Conservation (phyloP, 768 basidiomycete genomes). For the Termitomyces sp. region DNA sequence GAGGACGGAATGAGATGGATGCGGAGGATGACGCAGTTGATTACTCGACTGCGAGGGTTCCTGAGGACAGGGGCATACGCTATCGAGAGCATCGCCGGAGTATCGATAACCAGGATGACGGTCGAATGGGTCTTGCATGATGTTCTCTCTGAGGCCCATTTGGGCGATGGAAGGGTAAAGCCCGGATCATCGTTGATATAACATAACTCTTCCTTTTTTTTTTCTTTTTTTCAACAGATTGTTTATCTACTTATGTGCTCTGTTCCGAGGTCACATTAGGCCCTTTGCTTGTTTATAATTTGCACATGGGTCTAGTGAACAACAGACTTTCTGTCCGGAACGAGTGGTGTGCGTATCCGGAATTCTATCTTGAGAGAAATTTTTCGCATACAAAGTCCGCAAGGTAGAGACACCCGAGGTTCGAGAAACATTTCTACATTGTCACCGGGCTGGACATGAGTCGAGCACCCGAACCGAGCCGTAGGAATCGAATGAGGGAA, state of each 20-base stretch:
- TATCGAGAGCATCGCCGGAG: conserved; percentile 42
- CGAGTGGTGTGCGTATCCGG: too few relatives aligned
- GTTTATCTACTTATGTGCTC: conserved; percentile 16
- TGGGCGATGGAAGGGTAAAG: conserved; percentile 8
- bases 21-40: conserved; percentile 46
- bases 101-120: conserved; percentile 35
- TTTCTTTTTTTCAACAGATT: conserved; percentile 2
- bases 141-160: conserved; percentile 12
- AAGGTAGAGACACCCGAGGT: too few relatives aligned
- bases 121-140: conserved; percentile 26
- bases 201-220: conserved; percentile 6
- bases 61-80: conserved; percentile 56
- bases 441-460: too few relatives aligned
- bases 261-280: conserved; percentile 13
- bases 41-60: conserved; percentile 31
- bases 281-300: background rate
- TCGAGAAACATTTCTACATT: too few relatives aligned
- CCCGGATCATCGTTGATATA: conserved; percentile 8
- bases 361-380: too few relatives aligned
- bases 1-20: conserved; percentile 61
- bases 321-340: too few relatives aligned
- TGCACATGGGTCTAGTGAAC: too few relatives aligned
- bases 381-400: background rate
- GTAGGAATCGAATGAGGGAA: background rate
- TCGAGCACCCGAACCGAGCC: background rate